phyloP scores from a whole-genome alignment of 1,284 basidiomycete species.

The Sutorius eximius region DNA sequence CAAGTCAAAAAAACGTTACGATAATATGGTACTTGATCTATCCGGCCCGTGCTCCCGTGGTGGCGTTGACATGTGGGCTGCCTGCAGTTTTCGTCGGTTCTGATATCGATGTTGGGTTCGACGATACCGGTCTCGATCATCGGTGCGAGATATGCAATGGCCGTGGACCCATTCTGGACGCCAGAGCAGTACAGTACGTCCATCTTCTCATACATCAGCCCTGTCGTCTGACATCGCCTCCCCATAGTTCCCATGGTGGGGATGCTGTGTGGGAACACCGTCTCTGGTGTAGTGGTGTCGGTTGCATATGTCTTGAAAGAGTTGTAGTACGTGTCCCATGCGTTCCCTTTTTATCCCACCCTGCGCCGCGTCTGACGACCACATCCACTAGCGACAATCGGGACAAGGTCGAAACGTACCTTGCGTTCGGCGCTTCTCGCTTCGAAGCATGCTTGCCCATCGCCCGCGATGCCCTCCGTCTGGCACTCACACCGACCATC shows the following conservation, averaged over 20 bases:
- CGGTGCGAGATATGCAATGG: constrained; percentile 78
- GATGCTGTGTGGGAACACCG: constrained; percentile 84
- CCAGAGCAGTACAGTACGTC: constrained; percentile 75
- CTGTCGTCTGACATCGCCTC: neutral
- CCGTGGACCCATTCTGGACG: constrained; percentile 74
- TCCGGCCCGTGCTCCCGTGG: neutral
- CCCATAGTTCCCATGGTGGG: constrained; percentile 77
- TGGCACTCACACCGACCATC: constrained; percentile 77
- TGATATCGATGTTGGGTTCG: constrained; percentile 68
- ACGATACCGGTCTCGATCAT: constrained; percentile 81
- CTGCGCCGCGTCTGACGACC: constrained; percentile 1
- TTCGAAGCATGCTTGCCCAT: constrained; percentile 80
- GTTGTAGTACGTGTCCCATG: constrained; percentile 48
- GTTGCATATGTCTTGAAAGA: constrained; percentile 67
- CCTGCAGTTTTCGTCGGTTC: constrained; percentile 64
- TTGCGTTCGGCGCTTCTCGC: constrained; percentile 79
- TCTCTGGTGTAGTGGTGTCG: constrained; percentile 71
- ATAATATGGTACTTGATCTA: constrained; percentile 59
- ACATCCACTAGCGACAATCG: constrained; percentile 60
- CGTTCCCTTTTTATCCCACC: neutral
- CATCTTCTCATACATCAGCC: neutral
- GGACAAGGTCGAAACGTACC: constrained; percentile 81
- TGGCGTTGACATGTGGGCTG: neutral
- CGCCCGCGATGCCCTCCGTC: constrained; percentile 70
- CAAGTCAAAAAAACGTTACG: constrained; percentile 73